Evolutionary conservation across 148 eudicot genomes (phyloP).

Genomic region (Arbutus unedo): DNA sequence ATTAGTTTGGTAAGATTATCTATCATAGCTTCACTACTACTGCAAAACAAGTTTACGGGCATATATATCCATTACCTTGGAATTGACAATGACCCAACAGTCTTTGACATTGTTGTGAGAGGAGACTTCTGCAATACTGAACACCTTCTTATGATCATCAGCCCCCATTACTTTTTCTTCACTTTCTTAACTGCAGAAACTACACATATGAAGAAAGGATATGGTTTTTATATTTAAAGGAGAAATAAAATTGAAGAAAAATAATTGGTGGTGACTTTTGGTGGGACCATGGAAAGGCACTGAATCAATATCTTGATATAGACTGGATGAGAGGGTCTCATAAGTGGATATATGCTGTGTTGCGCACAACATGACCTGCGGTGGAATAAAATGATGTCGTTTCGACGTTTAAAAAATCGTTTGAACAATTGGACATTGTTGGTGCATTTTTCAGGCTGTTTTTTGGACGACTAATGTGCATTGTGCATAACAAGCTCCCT

Average conservation of each 20-base stretch:
- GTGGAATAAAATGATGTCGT: too few species aligned
- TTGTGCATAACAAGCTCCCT: too few species aligned
- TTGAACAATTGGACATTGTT: too few species aligned
- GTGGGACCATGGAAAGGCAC: not conserved
- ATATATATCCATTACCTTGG: conserved; percentile 24
- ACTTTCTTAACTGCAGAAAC: not conserved
- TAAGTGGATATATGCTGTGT: too few species aligned
- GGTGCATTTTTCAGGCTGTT: too few species aligned
- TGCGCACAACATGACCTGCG: too few species aligned
- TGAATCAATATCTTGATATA: not conserved
- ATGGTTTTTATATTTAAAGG: not conserved
- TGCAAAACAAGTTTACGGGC: not conserved
- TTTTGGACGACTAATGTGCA: too few species aligned
- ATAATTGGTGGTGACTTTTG: not conserved
- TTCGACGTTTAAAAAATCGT: too few species aligned
- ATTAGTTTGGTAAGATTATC: too few species aligned
- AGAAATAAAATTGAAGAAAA: not conserved
- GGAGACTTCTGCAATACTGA: conserved; percentile 27
- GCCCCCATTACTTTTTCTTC: conserved; percentile 18
- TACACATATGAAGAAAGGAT: not conserved
- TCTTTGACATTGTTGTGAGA: conserved; percentile 33
- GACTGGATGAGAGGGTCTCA: too few species aligned
- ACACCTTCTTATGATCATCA: conserved; percentile 21
- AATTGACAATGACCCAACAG: conserved; percentile 44
- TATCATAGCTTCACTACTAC: too few species aligned